These are phyloP conservation scores for Colletotrichum sp. DNA, from an alignment of 2,329 filamentous ascomycete genomes.

Conservation along the genomic window DNA sequence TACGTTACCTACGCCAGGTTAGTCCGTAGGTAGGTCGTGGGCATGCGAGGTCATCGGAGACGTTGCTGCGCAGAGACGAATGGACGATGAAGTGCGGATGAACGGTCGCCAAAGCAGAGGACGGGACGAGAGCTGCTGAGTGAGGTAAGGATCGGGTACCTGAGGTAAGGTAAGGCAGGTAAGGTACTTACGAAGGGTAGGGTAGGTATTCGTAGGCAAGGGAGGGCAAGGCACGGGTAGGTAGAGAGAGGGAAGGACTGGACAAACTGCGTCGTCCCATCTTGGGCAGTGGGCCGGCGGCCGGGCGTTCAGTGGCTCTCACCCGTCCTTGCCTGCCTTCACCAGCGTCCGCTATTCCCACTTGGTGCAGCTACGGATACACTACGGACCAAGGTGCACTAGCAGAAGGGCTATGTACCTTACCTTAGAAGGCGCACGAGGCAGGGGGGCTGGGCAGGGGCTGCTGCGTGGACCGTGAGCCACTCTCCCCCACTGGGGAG, in stretches of 20 bases:
- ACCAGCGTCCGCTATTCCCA: not conserved
- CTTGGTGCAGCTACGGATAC: not conserved
- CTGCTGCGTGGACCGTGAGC: not conserved
- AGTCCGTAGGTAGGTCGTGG: not conserved
- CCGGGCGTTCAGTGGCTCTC: slow-evolving; percentile 9
- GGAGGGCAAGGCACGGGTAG: not conserved
- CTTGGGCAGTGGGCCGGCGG: slow-evolving; percentile 15
- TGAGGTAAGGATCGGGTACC: not conserved
- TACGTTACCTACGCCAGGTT: not conserved
- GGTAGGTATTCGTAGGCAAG: not conserved
- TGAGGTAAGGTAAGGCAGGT: not conserved
- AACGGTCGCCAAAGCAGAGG: not conserved
- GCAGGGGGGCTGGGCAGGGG: not conserved
- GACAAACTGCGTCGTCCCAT: slow-evolving; percentile 18
- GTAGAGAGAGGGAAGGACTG: not conserved
- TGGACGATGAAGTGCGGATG: not conserved
- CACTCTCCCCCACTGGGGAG: not conserved
- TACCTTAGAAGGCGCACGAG: not conserved
- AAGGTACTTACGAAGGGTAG: not conserved
- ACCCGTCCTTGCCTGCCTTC: not conserved
- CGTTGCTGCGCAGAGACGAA: not conserved
- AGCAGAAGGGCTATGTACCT: not conserved
- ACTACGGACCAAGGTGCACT: not conserved
- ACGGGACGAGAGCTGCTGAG: not conserved
- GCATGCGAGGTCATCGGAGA: not conserved